Evolutionary conservation across 495 filamentous ascomycete genomes (phyloP), one percentile per base, ranked within the genome.

Genomic region (Aspergillus kassunensis): DNA sequence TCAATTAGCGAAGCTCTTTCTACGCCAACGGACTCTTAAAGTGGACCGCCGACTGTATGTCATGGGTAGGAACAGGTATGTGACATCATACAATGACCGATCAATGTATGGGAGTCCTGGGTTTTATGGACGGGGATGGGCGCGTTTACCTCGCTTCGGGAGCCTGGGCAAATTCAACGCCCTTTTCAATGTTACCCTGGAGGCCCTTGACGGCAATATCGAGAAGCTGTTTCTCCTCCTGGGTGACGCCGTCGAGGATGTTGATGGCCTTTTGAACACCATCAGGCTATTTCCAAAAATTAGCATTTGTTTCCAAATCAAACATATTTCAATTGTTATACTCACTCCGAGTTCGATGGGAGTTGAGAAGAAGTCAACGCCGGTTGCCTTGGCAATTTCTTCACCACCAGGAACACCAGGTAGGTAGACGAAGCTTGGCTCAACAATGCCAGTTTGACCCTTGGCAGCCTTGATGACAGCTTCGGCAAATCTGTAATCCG

Each of bases 381-480:
- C 92, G 53, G 83, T 86, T 47, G 80, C 85, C 78, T 95, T 87
- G 51, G 68, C 75, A 58, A 98, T 85, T 56, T 81, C 89, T 31
- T 90, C 85, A 62, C 95, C 95, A 51, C 95, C 95, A 21, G 85
- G 65, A 36, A 98, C 80, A 65, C 91, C 95, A 44, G 89, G 85
- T 18, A 97, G 84, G 76, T 97, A 96, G 69, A 98, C 83, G 71
- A 84, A 97, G 66, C 89, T 90, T 47, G 95, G 92, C 78, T 96
- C 91, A 43, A 96, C 81, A 61, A 97, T 86, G 56, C 89, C 88
- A 71, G 89, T 88, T 79, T 92, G 84, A 57, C 93, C 93, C 67
- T 87, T 84, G 54, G 75, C 67, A 55, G 91, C 93, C 78, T 87
- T 93, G 67, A 98, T 84, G 30, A 98, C 75, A 68, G 87, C 87